These are phyloP conservation scores for Pezicula carpinea DNA, from an alignment of 2,329 filamentous ascomycete species.

Conservation along the genomic window DNA sequence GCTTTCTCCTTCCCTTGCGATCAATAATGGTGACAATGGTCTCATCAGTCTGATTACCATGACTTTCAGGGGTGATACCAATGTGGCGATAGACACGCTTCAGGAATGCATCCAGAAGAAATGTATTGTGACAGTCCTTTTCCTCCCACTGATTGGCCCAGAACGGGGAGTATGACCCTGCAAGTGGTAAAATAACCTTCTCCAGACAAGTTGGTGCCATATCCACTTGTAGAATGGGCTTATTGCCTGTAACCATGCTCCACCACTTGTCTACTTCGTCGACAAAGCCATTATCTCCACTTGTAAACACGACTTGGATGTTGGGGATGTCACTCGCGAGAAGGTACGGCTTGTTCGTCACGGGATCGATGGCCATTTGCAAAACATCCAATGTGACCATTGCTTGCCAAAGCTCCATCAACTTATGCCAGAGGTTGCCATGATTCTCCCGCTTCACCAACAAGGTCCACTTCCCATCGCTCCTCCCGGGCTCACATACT, in stretches of 20 bases:
- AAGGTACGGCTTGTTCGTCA: conserved; percentile 17
- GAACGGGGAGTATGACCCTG: conserved; percentile 23
- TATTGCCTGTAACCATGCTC: conserved; percentile 19
- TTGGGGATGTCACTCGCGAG: conserved; percentile 9
- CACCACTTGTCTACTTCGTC: conserved; percentile 18
- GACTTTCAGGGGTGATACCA: conserved; percentile 3
- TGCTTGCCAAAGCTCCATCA: conserved; percentile 27
- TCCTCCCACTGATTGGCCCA: conserved; percentile 19
- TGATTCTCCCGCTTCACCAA: conserved; percentile 23
- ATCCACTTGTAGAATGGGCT: conserved; percentile 16
- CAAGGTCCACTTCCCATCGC: conserved; percentile 19
- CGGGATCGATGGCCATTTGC: conserved; percentile 15
- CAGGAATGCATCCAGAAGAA: conserved; percentile 13
- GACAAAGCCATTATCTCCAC: conserved; percentile 9
- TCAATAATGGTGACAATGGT: conserved; percentile 20
- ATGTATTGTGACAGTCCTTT: conserved; percentile 8
- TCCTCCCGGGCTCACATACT: conserved; percentile 6
- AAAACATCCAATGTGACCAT: conserved; percentile 21
- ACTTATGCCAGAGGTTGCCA: conserved; percentile 26
- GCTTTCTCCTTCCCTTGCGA: conserved; percentile 15
- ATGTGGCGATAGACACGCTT: conserved; percentile 8
- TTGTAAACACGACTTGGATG: conserved; percentile 19
- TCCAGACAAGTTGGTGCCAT: conserved; percentile 18
- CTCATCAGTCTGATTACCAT: not conserved
- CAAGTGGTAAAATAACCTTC: conserved; percentile 22